Evolutionary conservation across 2,329 filamentous ascomycete genomes (phyloP), one percentile per base, ranked within the genome.

Genomic region (Neonectria coccinea): DNA sequence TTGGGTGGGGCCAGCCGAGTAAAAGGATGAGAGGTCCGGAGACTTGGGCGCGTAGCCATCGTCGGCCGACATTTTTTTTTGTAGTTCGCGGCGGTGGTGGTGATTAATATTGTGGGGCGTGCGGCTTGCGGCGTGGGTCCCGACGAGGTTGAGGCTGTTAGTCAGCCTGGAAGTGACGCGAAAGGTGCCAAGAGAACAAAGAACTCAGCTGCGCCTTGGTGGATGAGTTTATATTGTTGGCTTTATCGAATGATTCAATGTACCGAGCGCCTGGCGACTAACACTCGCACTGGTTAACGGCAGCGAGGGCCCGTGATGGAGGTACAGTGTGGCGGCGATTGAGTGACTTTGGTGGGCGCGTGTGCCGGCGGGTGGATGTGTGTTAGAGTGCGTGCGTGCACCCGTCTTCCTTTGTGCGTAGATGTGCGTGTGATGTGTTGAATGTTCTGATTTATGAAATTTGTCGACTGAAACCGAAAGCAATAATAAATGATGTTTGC

Each of bases 11-110:
- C 75, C 69, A 66, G 78, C 75, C 65, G 83, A 79, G 72, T 82
- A 85, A 76, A 88, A 83, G 64, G 83, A 86, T 64, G 85, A 87
- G 69, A 88, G 82, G 79, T 88, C 85, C 74, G 86, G 86, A 72
- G 85, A 88, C 76, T 83, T 86, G 70, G 86, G 86, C 70, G 83
- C 85, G 79, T 88, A 88, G 65, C 79, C 80, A 73, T 84, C 83
- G 74, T 82, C 80, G 70, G 80, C 81, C 80, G 86, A 86, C 79
- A 79, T 81, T 75, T 72, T 75, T 75, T 72, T 70, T 67, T 66
- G 59, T 67, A 61, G 58, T 27, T 53, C 55, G 53, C 48, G 61
- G 59, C 56, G 57, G 61, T 62, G 66, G 69, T 60, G 51, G 50
- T 62, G 62, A 59, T 67, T 67, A 55, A 56, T 67, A 68, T 59